Percentiles rank a stretch among this genome's conserved stretches.
These are phyloP conservation scores for Colletotrichum liaoningense DNA, from an alignment of 2,329 filamentous ascomycete genomes.

Conservation along the genomic window DNA sequence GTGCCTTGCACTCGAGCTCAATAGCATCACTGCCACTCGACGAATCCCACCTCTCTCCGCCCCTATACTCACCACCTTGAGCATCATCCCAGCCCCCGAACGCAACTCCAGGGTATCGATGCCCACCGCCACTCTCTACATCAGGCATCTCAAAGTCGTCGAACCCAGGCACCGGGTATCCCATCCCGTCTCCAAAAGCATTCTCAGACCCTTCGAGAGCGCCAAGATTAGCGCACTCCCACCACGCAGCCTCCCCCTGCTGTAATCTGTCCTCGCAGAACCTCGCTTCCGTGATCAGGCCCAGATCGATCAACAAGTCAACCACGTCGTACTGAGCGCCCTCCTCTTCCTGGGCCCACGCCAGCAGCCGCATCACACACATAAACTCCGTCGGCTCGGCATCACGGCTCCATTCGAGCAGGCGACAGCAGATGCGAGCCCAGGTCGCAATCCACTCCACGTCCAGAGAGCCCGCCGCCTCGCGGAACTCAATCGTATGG, in stretches of 20 bases:
- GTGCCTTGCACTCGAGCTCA: background rate
- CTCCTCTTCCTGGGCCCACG: constrained; percentile 36
- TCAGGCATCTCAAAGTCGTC: background rate
- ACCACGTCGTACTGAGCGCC: constrained; percentile 47
- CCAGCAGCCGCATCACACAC: constrained; percentile 40
- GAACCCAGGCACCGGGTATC: background rate
- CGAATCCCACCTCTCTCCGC: background rate
- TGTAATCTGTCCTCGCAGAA: constrained; percentile 41
- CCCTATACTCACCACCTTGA: background rate
- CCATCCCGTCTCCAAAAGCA: background rate
- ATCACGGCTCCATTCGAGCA: constrained; percentile 43
- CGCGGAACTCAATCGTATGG: constrained; percentile 51
- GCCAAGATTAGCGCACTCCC: constrained; percentile 38
- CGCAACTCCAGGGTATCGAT: background rate
- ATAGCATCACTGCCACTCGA: background rate
- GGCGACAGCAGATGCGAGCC: constrained; percentile 46
- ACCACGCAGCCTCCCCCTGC: constrained; percentile 40
- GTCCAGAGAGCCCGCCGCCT: constrained; percentile 48
- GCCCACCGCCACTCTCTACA: background rate
- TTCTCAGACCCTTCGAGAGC: background rate
- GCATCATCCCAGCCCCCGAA: background rate
- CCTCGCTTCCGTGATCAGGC: constrained; percentile 45
- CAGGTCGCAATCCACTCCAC: constrained; percentile 48
- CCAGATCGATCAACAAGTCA: constrained; percentile 49
- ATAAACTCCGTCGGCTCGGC: constrained; percentile 44